phyloP scores from a whole-genome alignment of 2,329 filamentous ascomycete species.

The Monascus ruber region DNA sequence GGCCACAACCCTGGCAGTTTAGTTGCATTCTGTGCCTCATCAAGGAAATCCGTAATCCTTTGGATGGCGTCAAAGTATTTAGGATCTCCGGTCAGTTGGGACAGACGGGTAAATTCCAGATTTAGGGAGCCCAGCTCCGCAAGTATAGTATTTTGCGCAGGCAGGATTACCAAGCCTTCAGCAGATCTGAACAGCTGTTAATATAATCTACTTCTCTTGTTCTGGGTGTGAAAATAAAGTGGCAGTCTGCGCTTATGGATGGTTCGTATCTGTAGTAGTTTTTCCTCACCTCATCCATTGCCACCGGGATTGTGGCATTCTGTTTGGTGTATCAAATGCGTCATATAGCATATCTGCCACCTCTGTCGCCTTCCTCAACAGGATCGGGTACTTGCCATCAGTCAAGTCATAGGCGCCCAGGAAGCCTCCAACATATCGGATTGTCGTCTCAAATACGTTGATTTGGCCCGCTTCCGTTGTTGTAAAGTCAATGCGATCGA shows the following conservation, averaged over 20 bases:
- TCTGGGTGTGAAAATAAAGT: no score
- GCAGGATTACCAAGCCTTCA: constrained; percentile 25
- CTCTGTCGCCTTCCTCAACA: constrained; percentile 70
- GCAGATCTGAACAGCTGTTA: constrained; percentile 14
- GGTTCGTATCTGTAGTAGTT: background rate
- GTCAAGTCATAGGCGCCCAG: constrained; percentile 79
- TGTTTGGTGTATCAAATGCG: constrained; percentile 82
- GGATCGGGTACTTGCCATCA: constrained; percentile 54
- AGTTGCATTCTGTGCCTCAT: constrained; percentile 61
- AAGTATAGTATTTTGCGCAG: constrained; percentile 52
- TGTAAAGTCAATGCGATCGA: constrained; percentile 72
- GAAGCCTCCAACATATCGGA: constrained; percentile 81
- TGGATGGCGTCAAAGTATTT: constrained; percentile 87
- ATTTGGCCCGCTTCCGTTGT: constrained; percentile 56
- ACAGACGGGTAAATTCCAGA: constrained; percentile 83
- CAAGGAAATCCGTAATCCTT: constrained; percentile 67
- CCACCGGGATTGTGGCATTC: constrained; percentile 78
- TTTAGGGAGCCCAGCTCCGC: constrained; percentile 67
- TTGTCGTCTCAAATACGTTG: constrained; percentile 83
- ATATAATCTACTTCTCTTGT: constrained; percentile 19
- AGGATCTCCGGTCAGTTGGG: constrained; percentile 67
- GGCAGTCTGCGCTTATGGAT: background rate
- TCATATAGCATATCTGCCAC: constrained; percentile 71
- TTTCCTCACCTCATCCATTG: constrained; percentile 53
- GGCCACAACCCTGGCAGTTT: constrained; percentile 71